Conservation (phyloP, 345 rosid genomes). For the Isatis tinctoria region DNA sequence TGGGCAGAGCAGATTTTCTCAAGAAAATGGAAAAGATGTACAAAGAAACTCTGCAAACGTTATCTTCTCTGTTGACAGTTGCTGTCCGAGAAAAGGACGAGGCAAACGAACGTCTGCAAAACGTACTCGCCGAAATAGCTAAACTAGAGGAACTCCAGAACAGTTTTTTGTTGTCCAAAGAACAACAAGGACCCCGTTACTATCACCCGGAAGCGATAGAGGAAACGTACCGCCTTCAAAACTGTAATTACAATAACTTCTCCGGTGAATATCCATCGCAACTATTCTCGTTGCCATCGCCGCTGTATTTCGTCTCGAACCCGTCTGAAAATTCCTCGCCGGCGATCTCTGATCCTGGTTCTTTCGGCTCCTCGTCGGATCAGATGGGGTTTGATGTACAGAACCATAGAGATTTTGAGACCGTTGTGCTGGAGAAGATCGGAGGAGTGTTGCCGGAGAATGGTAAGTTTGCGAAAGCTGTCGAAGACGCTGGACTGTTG, state of each 20-base stretch:
- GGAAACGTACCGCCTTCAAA: neutral
- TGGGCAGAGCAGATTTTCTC: neutral
- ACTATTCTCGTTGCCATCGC: neutral
- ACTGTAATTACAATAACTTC: neutral
- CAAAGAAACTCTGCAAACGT: neutral
- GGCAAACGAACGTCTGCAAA: slow-evolving; percentile 16
- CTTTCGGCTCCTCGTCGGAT: neutral
- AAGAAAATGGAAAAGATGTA: neutral
- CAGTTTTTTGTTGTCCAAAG: slow-evolving; percentile 1
- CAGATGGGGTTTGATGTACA: slow-evolving; percentile 5
- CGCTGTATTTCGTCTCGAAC: neutral
- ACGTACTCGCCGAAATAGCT: neutral
- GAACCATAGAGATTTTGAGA: slow-evolving; percentile 12
- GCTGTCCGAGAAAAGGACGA: slow-evolving; percentile 28
- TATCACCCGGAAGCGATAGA: neutral
- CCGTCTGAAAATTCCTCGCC: neutral
- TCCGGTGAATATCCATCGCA: neutral
- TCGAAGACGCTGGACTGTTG: slow-evolving; percentile 35
- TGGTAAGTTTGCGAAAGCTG: slow-evolving; percentile 43
- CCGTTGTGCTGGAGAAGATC: slow-evolving; percentile 15
- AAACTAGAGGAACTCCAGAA: neutral
- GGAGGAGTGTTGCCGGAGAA: slow-evolving; percentile 40
- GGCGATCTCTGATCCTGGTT: neutral
- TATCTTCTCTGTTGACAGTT: slow-evolving; percentile 3
- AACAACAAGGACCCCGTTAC: neutral